A percentile compares a stretch with the other conserved stretches of the same genome.
These are phyloP conservation scores for Grosmannia penicillata DNA, from an alignment of 2,329 filamentous ascomycete species.

Conservation along the genomic window DNA sequence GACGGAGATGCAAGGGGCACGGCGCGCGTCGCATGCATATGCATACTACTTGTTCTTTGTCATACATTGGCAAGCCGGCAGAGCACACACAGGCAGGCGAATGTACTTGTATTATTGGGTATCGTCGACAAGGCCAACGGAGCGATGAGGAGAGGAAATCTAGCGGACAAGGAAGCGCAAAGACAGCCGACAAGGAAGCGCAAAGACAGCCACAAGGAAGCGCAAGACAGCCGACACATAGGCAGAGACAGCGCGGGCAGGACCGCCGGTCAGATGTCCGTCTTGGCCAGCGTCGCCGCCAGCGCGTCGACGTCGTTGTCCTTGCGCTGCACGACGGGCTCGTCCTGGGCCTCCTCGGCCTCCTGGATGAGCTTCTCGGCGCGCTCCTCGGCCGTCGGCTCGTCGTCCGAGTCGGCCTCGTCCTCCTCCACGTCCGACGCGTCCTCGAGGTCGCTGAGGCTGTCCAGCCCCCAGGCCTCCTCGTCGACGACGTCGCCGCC, in stretches of 20 bases:
- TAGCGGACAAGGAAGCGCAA: no score
- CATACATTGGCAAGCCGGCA: no score
- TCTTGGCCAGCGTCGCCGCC: constrained; percentile 62
- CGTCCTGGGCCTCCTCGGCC: constrained; percentile 56
- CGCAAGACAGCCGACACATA: neutral
- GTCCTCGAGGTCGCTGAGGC: constrained; percentile 73
- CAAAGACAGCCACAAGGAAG: neutral
- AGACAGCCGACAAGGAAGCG: neutral
- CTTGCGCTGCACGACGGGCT: constrained; percentile 56
- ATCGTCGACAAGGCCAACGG: no score
- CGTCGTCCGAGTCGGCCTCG: constrained; percentile 52
- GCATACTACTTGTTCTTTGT: no score
- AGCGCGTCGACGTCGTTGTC: constrained; percentile 71
- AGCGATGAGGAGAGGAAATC: no score
- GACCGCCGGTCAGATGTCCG: constrained; percentile 34
- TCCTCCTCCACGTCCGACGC: constrained; percentile 56
- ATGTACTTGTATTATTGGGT: no score
- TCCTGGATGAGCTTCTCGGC: constrained; percentile 56
- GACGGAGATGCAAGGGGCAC: no score
- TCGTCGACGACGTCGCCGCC: constrained; percentile 55
- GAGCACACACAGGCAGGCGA: no score
- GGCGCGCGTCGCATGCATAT: no score
- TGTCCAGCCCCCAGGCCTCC: constrained; percentile 73
- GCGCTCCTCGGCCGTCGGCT: constrained; percentile 45
- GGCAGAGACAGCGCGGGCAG: no score